Conservation (phyloP, 306 rosid species). For the Neltuma alba region DNA sequence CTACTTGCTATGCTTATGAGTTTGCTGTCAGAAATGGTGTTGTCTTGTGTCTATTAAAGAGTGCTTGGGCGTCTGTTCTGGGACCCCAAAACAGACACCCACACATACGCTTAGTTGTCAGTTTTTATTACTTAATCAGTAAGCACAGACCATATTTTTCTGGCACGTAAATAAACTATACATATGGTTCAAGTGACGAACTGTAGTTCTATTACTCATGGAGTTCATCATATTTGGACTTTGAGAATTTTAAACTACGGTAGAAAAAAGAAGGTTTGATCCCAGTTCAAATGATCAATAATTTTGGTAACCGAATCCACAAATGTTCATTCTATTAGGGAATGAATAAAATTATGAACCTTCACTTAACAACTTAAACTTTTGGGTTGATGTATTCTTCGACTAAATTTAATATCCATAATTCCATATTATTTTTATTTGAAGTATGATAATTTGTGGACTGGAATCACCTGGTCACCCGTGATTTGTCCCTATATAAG, state of each 20-base stretch:
- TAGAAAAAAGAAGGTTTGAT: neutral
- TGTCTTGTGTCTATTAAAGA: neutral
- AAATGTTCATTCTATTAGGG: neutral
- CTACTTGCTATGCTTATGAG: neutral
- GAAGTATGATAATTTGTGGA: neutral
- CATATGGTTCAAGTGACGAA: neutral
- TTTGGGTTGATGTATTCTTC: neutral
- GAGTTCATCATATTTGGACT: neutral
- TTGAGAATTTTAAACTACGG: neutral
- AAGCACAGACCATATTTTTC: neutral
- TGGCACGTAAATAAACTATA: neutral
- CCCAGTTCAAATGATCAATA: too few relatives aligned
- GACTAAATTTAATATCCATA: neutral
- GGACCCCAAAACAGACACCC: neutral
- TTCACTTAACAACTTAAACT: neutral
- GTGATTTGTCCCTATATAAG: neutral
- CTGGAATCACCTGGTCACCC: neutral
- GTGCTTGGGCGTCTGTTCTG: neutral
- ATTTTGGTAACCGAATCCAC: neutral
- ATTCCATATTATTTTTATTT: constrained; percentile 5
- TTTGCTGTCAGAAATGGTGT: neutral
- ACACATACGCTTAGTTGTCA: neutral
- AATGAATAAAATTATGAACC: neutral
- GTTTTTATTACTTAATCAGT: neutral
- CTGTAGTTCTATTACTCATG: neutral